phyloP scores from a whole-genome alignment of 1,284 basidiomycete species.

The Trichosporon coremiiforme region DNA sequence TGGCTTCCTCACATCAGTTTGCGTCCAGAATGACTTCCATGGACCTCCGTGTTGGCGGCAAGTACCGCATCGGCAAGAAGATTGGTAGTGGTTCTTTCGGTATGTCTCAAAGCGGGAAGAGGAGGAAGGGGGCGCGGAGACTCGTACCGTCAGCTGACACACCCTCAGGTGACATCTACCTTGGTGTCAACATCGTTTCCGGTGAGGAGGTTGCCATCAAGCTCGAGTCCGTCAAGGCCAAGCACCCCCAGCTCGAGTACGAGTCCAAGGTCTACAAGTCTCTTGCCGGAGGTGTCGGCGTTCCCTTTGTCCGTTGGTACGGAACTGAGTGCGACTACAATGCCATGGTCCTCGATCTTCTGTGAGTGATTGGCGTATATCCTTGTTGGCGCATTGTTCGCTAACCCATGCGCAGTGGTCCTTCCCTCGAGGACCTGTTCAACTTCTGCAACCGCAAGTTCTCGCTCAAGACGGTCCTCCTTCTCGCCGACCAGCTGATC shows the following conservation, averaged over 20 bases:
- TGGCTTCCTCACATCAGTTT: conserved; percentile 20
- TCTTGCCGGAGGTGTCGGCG: conserved; percentile 94
- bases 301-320: conserved; percentile 98
- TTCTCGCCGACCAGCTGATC: conserved; percentile 96
- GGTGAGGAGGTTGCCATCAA: conserved; percentile 99
- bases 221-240: conserved; percentile 98
- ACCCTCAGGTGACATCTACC: conserved; percentile 88
- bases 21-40: conserved; percentile 60
- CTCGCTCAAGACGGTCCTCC: conserved; percentile 92
- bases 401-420: conserved; percentile 61
- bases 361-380: conserved; percentile 55
- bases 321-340: conserved; percentile 99
- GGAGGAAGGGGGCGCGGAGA: background rate
- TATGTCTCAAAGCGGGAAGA: conserved; percentile 57
- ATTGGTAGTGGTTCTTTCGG: conserved; percentile 99
- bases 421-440: conserved; percentile 97
- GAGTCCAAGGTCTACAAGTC: conserved; percentile 98
- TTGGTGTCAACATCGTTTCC: conserved; percentile 99
- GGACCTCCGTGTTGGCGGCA: conserved; percentile 95
- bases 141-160: conserved; percentile 25
- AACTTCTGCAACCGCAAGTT: conserved; percentile 99
- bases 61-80: conserved; percentile 99
- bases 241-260: conserved; percentile 98
- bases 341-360: conserved; percentile 97
- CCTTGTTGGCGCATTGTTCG: background rate